Evolutionary conservation across 1,284 basidiomycete genomes (phyloP).

Genomic region (Tylopilus microsporus): DNA sequence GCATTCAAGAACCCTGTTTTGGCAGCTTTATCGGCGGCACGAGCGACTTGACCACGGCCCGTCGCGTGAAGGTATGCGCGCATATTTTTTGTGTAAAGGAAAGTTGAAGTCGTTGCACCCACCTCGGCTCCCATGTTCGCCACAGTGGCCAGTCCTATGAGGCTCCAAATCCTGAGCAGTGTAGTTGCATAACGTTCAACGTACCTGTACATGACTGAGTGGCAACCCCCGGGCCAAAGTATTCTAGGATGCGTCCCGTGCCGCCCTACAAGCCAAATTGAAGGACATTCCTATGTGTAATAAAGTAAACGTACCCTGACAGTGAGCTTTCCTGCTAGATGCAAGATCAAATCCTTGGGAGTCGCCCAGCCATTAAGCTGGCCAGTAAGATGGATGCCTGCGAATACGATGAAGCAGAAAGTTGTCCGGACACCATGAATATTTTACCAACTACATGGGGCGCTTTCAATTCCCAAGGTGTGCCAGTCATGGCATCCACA

Average conservation of each 20-base stretch:
- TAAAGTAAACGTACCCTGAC: conserved; percentile 63
- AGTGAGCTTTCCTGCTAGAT: conserved; percentile 91
- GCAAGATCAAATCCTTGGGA: conserved; percentile 94
- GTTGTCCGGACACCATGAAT: background rate
- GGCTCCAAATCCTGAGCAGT: background rate
- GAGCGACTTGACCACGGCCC: conserved; percentile 82
- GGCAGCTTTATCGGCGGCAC: conserved; percentile 84
- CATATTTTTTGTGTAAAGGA: conserved; percentile 94
- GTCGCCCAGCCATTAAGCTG: conserved; percentile 89
- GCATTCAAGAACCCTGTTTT: conserved; percentile 73
- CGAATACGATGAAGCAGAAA: conserved; percentile 1
- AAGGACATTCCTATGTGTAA: background rate
- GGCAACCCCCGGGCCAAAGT: conserved; percentile 92
- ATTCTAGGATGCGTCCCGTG: conserved; percentile 94
- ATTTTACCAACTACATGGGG: conserved; percentile 77
- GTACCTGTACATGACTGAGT: conserved; percentile 89
- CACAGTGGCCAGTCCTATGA: conserved; percentile 80
- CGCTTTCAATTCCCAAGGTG: conserved; percentile 97
- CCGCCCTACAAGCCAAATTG: conserved; percentile 60
- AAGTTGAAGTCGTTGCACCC: conserved; percentile 95
- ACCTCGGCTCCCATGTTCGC: conserved; percentile 99
- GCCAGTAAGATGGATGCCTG: conserved; percentile 82
- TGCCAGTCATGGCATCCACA: conserved; percentile 97
- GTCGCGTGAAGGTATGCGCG: conserved; percentile 87
- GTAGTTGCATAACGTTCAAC: conserved; percentile 6